A percentile compares a stretch with the other conserved stretches of the same genome.
Evolutionary conservation across 441 rosid species (phyloP).

Genomic region (Adansonia rubrostipa): DNA sequence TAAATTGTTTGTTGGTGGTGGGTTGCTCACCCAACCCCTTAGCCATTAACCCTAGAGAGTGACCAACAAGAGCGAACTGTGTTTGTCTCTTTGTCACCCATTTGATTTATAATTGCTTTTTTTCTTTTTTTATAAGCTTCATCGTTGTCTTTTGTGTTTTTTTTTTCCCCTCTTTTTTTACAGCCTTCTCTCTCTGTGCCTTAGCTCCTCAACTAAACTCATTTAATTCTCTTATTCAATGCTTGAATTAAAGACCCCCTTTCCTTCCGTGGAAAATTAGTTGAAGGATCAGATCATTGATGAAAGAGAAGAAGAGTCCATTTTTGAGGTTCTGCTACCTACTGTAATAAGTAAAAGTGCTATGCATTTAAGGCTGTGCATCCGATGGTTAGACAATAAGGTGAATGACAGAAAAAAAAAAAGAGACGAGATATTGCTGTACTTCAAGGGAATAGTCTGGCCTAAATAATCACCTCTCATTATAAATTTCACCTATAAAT

Average conservation of each 20-base stretch:
- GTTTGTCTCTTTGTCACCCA: neutral
- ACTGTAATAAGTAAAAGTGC: too few species aligned
- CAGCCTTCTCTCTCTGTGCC: slow-evolving; percentile 30
- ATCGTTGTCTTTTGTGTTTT: neutral
- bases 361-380: slow-evolving; percentile 49
- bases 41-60: slow-evolving; percentile 28
- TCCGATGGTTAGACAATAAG: slow-evolving; percentile 25
- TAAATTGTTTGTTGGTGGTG: slow-evolving; percentile 33
- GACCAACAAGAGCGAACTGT: neutral
- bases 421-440: slow-evolving; percentile 29
- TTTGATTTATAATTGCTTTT: neutral
- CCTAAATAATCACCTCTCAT: slow-evolving; percentile 54
- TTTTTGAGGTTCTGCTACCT: too few species aligned
- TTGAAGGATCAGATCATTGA: too few species aligned
- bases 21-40: slow-evolving; percentile 50
- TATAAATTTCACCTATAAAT: slow-evolving; percentile 61
- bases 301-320: too few species aligned
- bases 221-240: slow-evolving; percentile 64
- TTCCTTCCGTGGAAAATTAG: slow-evolving; percentile 38
- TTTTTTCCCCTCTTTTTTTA: neutral
- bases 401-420: neutral
- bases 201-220: slow-evolving; percentile 74
- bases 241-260: slow-evolving; percentile 44
- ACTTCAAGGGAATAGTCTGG: slow-evolving; percentile 60
- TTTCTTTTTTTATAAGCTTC: too few species aligned